Evolutionary conservation across 768 basidiomycete species (phyloP).

Genomic region (Sporobolomyces pararoseus): DNA sequence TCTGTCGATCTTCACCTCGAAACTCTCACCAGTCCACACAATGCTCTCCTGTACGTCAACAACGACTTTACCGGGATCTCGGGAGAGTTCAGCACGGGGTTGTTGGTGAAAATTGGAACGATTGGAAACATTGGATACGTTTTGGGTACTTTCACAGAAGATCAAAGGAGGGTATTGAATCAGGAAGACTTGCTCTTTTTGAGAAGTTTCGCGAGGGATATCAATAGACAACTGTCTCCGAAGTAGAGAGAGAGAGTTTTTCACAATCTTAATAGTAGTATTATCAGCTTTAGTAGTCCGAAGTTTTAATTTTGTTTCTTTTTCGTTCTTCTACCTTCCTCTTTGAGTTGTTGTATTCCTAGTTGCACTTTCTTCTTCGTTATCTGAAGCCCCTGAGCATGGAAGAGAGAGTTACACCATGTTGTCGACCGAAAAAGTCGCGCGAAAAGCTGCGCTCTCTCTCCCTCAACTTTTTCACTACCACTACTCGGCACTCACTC

Average conservation of each 20-base stretch:
- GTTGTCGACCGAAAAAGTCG: too few species aligned
- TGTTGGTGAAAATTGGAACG: conserved; percentile 22
- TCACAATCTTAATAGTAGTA: too few species aligned
- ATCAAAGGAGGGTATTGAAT: conserved; percentile 25
- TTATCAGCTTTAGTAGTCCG: too few species aligned
- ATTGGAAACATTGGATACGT: conserved; percentile 17
- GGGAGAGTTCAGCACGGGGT: conserved; percentile 23
- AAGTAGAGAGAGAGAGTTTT: too few species aligned
- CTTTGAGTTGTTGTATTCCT: not conserved
- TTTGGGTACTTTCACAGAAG: conserved; percentile 31
- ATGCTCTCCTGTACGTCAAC: conserved; percentile 20
- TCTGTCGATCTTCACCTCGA: conserved; percentile 23
- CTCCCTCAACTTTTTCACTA: too few species aligned
- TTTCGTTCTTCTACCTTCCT: not conserved
- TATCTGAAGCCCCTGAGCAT: too few species aligned
- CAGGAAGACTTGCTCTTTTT: conserved; percentile 28
- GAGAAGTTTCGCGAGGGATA: conserved; percentile 18
- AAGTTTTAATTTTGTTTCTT: not conserved
- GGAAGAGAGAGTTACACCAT: too few species aligned
- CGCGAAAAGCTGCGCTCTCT: too few species aligned
- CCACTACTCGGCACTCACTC: not conserved
- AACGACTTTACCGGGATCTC: not conserved
- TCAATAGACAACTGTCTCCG: not conserved
- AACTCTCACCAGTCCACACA: not conserved
- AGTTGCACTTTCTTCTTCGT: not conserved